Evolutionary conservation across 2,329 filamentous ascomycete genomes (phyloP).

Genomic region (Xylaria sp.): DNA sequence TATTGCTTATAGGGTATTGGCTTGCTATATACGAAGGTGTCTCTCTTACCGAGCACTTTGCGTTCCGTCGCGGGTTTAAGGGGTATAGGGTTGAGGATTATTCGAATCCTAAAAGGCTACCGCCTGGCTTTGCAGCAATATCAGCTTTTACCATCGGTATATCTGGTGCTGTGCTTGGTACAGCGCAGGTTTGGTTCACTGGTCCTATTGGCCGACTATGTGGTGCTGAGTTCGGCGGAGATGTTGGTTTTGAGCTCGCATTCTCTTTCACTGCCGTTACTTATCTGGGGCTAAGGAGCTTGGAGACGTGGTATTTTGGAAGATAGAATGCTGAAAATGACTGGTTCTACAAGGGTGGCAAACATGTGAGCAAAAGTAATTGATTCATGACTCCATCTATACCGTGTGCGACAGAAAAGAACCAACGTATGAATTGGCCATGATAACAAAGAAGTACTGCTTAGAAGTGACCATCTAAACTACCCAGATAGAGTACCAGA

Average conservation of each 20-base stretch:
- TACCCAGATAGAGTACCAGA: too few species aligned
- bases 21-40: constrained; percentile 78
- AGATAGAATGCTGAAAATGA: constrained; percentile 18
- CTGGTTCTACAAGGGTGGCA: not conserved
- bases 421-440: not conserved
- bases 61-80: constrained; percentile 70
- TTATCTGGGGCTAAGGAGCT: constrained; percentile 36
- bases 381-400: not conserved
- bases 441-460: too few species aligned
- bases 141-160: constrained; percentile 71
- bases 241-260: constrained; percentile 45
- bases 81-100: constrained; percentile 70
- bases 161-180: constrained; percentile 73
- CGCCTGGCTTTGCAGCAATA: constrained; percentile 71
- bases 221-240: constrained; percentile 53
- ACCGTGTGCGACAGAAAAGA: not conserved
- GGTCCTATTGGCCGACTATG: constrained; percentile 73
- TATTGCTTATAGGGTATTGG: constrained; percentile 77
- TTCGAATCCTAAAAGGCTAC: constrained; percentile 65
- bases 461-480: too few species aligned
- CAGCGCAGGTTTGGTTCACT: constrained; percentile 75
- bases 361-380: not conserved
- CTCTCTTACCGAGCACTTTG: constrained; percentile 71
- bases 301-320: constrained; percentile 40
- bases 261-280: constrained; percentile 41